These are phyloP conservation scores for Russula brevipes DNA, from an alignment of 768 basidiomycete species.

Conservation along the genomic window DNA sequence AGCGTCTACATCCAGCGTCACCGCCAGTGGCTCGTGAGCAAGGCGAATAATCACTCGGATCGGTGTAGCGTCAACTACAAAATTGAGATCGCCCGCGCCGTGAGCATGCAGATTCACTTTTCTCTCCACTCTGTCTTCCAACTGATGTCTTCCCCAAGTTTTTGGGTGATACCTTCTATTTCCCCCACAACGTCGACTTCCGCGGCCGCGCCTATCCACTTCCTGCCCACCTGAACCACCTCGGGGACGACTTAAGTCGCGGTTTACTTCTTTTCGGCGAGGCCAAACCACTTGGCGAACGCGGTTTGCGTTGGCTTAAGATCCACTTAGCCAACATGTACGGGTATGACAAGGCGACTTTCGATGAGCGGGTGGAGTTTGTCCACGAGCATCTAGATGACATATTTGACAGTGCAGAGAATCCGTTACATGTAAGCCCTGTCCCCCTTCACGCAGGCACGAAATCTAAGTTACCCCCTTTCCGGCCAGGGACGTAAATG, in stretches of 20 bases:
- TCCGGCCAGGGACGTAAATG: conserved; percentile 59
- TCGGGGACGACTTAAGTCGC: conserved; percentile 90
- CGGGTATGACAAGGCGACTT: conserved; percentile 91
- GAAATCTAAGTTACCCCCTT: conserved; percentile 6
- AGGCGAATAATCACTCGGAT: conserved; percentile 83
- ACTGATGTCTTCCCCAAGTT: conserved; percentile 46
- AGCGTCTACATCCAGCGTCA: conserved; percentile 51
- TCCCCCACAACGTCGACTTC: conserved; percentile 97
- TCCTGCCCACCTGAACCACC: conserved; percentile 91
- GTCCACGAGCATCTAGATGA: conserved; percentile 67
- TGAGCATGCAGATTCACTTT: conserved; percentile 37
- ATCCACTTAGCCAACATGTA: conserved; percentile 92
- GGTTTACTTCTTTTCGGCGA: conserved; percentile 83
- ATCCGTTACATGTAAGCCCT: conserved; percentile 63
- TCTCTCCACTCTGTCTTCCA: background rate
- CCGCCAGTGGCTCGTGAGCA: conserved; percentile 50
- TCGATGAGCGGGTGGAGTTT: conserved; percentile 86
- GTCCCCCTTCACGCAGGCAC: conserved; percentile 4
- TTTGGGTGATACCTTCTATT: conserved; percentile 80
- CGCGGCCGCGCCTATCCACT: conserved; percentile 96
- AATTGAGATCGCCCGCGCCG: conserved; percentile 90
- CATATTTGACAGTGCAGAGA: conserved; percentile 75
- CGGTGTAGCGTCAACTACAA: conserved; percentile 94
- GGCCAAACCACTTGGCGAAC: conserved; percentile 69
- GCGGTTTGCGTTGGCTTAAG: conserved; percentile 90